These are phyloP conservation scores for Yamadazyma atlantica DNA, from an alignment of 1,139 yeast species.

Conservation along the genomic window DNA sequence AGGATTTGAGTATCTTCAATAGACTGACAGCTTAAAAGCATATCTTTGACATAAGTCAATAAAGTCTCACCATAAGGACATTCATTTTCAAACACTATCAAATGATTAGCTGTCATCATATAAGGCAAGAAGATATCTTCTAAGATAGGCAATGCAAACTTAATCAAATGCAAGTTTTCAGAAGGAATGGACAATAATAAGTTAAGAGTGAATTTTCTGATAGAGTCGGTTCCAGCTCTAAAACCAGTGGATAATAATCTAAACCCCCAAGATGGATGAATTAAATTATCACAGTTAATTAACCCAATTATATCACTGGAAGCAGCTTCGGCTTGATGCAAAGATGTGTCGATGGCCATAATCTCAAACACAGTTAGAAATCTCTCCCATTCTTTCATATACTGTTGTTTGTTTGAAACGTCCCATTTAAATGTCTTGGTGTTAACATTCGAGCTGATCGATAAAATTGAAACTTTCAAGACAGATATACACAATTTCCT, in stretches of 20 bases:
- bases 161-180: conserved; percentile 49
- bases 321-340: conserved; percentile 86
- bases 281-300: conserved; percentile 49
- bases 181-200: conserved; percentile 55
- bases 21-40: conserved; percentile 38
- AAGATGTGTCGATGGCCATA: conserved; percentile 78
- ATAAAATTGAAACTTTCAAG: conserved; percentile 58
- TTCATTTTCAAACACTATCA: conserved; percentile 32
- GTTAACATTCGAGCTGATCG: conserved; percentile 37
- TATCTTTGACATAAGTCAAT: conserved; percentile 43
- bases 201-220: conserved; percentile 62
- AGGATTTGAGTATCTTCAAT: conserved; percentile 24
- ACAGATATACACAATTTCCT: conserved; percentile 73
- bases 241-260: conserved; percentile 74
- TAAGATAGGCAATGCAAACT: conserved; percentile 47
- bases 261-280: conserved; percentile 74
- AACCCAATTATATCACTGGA: conserved; percentile 58
- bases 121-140: conserved; percentile 59
- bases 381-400: conserved; percentile 65
- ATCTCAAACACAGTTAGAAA: conserved; percentile 77
- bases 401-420: conserved; percentile 20
- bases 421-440: conserved; percentile 52
- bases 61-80: conserved; percentile 65
- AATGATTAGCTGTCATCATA: conserved; percentile 65
- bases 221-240: conserved; percentile 76